A percentile compares a stretch with the other conserved stretches of the same genome.
Conservation (phyloP, 495 filamentous ascomycete genomes). For the Penicillium paradoxum region DNA sequence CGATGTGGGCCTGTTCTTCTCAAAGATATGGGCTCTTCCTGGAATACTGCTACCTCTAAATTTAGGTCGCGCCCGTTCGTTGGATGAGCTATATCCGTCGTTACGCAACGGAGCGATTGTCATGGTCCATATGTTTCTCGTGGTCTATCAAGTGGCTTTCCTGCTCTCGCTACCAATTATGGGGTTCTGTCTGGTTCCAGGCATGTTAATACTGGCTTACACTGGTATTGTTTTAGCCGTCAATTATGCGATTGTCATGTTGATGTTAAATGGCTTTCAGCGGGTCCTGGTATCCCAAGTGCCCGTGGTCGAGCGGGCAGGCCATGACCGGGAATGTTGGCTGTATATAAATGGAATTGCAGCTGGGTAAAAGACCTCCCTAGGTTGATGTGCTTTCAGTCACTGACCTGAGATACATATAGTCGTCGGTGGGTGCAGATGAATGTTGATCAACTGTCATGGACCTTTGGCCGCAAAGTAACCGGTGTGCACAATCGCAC, state of each 20-base stretch:
- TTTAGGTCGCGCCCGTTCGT: slow-evolving; percentile 42
- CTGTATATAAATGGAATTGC: slow-evolving; percentile 38
- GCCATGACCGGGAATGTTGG: slow-evolving; percentile 33
- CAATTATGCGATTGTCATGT: slow-evolving; percentile 47
- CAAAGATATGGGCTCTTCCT: slow-evolving; percentile 45
- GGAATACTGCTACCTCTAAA: slow-evolving; percentile 49
- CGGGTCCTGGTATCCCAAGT: slow-evolving; percentile 23
- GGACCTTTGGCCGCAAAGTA: slow-evolving; percentile 70
- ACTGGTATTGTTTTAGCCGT: slow-evolving; percentile 33
- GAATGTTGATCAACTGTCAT: slow-evolving; percentile 66
- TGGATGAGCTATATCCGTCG: slow-evolving; percentile 56
- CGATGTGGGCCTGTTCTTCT: slow-evolving; percentile 52
- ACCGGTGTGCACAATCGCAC: slow-evolving; percentile 82
- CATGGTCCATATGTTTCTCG: slow-evolving; percentile 46
- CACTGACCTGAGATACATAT: neutral
- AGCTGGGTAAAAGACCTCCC: slow-evolving; percentile 24
- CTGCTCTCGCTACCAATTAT: slow-evolving; percentile 43
- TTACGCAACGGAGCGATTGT: slow-evolving; percentile 45
- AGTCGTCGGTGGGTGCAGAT: slow-evolving; percentile 50
- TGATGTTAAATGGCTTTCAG: slow-evolving; percentile 38
- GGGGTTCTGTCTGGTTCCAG: slow-evolving; percentile 42
- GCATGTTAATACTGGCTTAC: slow-evolving; percentile 44
- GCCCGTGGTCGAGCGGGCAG: slow-evolving; percentile 14
- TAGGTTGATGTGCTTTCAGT: neutral
- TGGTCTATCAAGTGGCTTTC: slow-evolving; percentile 33